A percentile compares a stretch with the other conserved stretches of the same genome.
Conservation (phyloP, 2,329 filamentous ascomycete species). For the Diplodia sapinea region DNA sequence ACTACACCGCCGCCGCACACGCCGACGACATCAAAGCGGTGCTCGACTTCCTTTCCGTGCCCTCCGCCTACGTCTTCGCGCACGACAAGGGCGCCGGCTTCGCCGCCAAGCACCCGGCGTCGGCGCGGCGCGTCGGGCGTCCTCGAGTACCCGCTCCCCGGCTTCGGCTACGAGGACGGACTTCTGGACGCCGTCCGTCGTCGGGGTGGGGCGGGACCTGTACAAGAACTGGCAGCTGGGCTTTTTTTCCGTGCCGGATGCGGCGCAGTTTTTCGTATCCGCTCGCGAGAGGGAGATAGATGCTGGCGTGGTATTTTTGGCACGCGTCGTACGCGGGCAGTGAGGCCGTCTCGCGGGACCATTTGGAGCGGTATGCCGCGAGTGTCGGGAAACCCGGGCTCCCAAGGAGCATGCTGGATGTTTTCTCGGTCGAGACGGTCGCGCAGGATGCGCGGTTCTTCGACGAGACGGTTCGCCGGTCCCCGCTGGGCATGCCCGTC, state of each 20-base stretch:
- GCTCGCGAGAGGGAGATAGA: constrained; percentile 53
- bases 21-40: constrained; percentile 37
- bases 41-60: constrained; percentile 37
- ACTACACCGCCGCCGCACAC: constrained; percentile 51
- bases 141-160: constrained; percentile 52
- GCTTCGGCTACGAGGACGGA: constrained; percentile 50
- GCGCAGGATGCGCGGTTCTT: constrained; percentile 49
- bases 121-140: constrained; percentile 48
- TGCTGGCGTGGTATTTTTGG: constrained; percentile 56
- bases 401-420: constrained; percentile 48
- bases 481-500: constrained; percentile 40
- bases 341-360: constrained; percentile 48
- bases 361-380: constrained; percentile 48
- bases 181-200: too few species aligned
- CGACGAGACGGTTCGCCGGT: constrained; percentile 38
- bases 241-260: constrained; percentile 57
- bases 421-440: constrained; percentile 45
- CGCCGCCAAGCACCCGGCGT: constrained; percentile 45
- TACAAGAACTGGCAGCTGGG: constrained; percentile 47
- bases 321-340: constrained; percentile 53
- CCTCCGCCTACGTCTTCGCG: constrained; percentile 48
- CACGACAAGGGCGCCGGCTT: constrained; percentile 57
- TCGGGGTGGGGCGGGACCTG: constrained; percentile 37
- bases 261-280: constrained; percentile 54
- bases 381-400: constrained; percentile 55